Percentiles rank a stretch among this genome's conserved stretches.
phyloP scores from a whole-genome alignment of 495 filamentous ascomycete species.

The Hyaloscypha finlandica region DNA sequence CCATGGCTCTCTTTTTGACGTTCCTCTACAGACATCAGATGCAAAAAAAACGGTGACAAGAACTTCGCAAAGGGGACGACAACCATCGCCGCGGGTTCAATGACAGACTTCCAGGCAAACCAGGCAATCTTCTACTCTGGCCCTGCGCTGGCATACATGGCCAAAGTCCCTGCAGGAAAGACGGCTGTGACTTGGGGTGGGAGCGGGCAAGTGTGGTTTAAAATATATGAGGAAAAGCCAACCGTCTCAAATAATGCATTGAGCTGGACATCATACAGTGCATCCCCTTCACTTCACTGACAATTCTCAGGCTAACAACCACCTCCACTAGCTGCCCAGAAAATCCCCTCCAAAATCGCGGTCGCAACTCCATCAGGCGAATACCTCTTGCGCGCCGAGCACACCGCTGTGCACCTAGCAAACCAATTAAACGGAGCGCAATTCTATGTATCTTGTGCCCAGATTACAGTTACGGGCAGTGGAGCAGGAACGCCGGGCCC shows the following conservation, averaged over 20 bases:
- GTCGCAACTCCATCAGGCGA: neutral
- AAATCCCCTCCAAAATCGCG: neutral
- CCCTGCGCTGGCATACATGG: slow-evolving; percentile 55
- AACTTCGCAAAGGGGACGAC: slow-evolving; percentile 21
- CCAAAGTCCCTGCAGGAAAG: slow-evolving; percentile 49
- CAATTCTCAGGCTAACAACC: neutral
- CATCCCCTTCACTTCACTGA: neutral
- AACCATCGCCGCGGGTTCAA: slow-evolving; percentile 50
- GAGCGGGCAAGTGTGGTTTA: slow-evolving; percentile 57
- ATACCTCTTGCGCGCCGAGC: neutral
- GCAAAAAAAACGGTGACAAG: neutral
- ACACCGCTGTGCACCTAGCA: neutral
- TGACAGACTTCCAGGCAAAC: slow-evolving; percentile 49
- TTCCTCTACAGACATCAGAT: neutral
- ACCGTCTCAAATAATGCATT: slow-evolving; percentile 27
- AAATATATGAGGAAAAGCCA: slow-evolving; percentile 46
- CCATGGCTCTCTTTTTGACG: neutral
- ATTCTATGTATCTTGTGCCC: neutral
- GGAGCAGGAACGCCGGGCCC: neutral
- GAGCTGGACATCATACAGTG: neutral
- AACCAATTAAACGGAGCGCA: neutral
- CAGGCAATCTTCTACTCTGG: slow-evolving; percentile 59
- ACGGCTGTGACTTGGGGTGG: slow-evolving; percentile 45
- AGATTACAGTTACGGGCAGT: neutral
- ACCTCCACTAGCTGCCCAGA: neutral